Evolutionary conservation across 2,329 filamentous ascomycete species (phyloP), one percentile per base, ranked within the genome.

Genomic region (Amylocarpus encephaloides): DNA sequence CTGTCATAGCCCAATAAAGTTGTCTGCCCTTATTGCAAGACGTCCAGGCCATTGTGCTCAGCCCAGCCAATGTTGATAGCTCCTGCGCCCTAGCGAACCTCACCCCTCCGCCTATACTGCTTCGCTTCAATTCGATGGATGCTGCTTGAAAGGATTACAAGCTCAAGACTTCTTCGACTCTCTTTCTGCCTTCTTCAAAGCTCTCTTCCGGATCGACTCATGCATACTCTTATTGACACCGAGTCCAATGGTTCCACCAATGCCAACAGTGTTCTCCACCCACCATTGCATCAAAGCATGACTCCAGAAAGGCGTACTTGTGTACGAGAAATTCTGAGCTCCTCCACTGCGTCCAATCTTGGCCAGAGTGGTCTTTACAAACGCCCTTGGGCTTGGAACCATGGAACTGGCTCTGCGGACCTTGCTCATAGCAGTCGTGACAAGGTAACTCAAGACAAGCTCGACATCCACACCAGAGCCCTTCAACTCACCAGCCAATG

Each of bases 381-480:
- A 97, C 48, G 77, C 73, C 67, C 84, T 85, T 12, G 92, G 86
- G 52, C 78, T 89, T 9, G 93, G 93, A 41, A 97, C 86, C 50
- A 90, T 73, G 41, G 83, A 70, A 56, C 80, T 92, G 0, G 89
- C 74, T 50, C 84, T 85, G 62, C 88, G 85, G 62, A 98, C 82
- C 78, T 98, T 98, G 71, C 86, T 92, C 93, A 98, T 98, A 64
- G 92, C 89, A 1, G 88, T 92, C 4, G 90, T 95, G 63, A 98
- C 88, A 43, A 98, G 81, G 69, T 98, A 94, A 61, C 86, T 90
- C 60, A 97, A 80, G 26, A 95, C 85, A 43, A 97, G 80, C 69
- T 97, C 84, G n/a, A 95, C 90, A 57, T 89, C 85, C 36, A 98
- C 82, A 50, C 88, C 87, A 61, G 87, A 77, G 1, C 84, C 80